phyloP scores from a whole-genome alignment of 148 eudicot genomes.

The Rhododendron williamsianum region DNA sequence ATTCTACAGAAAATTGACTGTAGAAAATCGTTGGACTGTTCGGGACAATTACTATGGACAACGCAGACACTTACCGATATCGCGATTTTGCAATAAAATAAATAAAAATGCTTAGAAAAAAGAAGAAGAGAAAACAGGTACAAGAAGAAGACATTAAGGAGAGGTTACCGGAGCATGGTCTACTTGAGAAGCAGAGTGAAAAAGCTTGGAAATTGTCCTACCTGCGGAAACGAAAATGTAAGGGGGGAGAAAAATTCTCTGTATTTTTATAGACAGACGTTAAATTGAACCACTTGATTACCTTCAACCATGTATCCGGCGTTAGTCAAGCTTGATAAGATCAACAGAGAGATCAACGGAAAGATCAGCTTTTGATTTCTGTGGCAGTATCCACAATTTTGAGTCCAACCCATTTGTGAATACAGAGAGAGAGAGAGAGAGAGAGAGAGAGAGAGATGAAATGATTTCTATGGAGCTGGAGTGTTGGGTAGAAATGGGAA shows the following conservation, averaged over 20 bases:
- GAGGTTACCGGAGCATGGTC: background rate
- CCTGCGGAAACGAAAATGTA: slow-evolving; percentile 21
- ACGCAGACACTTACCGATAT: too few relatives aligned
- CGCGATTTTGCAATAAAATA: too few relatives aligned
- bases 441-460: background rate
- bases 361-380: slow-evolving; percentile 10
- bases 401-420: slow-evolving; percentile 20
- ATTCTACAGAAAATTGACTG: too few relatives aligned
- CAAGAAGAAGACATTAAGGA: background rate
- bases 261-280: background rate
- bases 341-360: slow-evolving; percentile 19
- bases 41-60: too few relatives aligned
- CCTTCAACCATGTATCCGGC: slow-evolving; percentile 32
- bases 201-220: slow-evolving; percentile 22
- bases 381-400: slow-evolving; percentile 6
- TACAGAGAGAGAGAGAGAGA: background rate
- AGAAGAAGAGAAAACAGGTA: background rate
- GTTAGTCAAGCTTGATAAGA: slow-evolving; percentile 21
- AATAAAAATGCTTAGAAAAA: too few relatives aligned
- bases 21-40: too few relatives aligned
- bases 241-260: background rate
- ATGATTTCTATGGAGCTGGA: background rate
- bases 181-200: background rate
- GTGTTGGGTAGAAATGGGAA: background rate
- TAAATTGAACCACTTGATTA: slow-evolving; percentile 2